A percentile compares a stretch with the other conserved stretches of the same genome.
Evolutionary conservation across 805 yeast genomes (phyloP).

Genomic region (Candida xiaguanensis): DNA sequence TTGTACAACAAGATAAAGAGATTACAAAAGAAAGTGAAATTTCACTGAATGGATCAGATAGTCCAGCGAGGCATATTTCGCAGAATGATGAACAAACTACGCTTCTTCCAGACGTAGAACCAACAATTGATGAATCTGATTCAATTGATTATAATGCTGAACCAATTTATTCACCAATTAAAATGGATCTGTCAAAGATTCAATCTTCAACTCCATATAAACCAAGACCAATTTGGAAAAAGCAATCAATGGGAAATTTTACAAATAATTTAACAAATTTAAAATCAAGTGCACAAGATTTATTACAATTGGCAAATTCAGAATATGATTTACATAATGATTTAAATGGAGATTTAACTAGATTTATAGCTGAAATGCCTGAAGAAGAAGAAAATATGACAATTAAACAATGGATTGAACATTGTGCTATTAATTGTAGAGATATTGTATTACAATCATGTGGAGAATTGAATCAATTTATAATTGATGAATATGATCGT

Average conservation of each 20-base stretch:
- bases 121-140: neutral
- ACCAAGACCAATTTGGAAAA: slow-evolving; percentile 4
- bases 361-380: slow-evolving; percentile 67
- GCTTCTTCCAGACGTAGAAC: neutral
- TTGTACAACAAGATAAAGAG: too few relatives aligned
- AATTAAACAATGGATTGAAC: slow-evolving; percentile 63
- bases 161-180: slow-evolving; percentile 1
- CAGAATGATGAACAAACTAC: slow-evolving; percentile 1
- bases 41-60: neutral
- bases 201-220: slow-evolving; percentile 3
- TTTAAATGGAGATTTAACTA: slow-evolving; percentile 59
- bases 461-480: slow-evolving; percentile 43
- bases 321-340: slow-evolving; percentile 53
- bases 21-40: neutral
- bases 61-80: slow-evolving; percentile 1
- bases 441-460: slow-evolving; percentile 45
- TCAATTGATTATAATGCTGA: neutral
- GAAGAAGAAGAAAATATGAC: slow-evolving; percentile 65
- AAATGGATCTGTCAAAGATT: slow-evolving; percentile 1
- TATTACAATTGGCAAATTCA: slow-evolving; percentile 30
- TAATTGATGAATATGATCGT: slow-evolving; percentile 45
- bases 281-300: slow-evolving; percentile 33
- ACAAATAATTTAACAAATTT: slow-evolving; percentile 14
- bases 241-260: slow-evolving; percentile 1
- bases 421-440: slow-evolving; percentile 53